These are phyloP conservation scores for Mycena sp. DNA, from an alignment of 1,284 basidiomycete genomes.

Conservation along the genomic window DNA sequence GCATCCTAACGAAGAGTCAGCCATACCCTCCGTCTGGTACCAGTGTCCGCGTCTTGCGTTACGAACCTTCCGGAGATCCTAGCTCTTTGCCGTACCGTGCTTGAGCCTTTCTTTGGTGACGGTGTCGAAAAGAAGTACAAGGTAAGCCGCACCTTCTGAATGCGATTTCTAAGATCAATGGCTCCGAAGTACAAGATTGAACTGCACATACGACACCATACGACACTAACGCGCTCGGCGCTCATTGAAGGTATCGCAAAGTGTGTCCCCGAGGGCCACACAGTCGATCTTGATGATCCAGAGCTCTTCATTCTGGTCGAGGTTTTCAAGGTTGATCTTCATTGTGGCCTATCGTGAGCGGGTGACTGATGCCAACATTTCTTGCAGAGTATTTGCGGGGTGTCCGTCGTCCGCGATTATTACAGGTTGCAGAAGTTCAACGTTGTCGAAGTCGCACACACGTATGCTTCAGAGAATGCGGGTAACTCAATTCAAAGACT, in stretches of 20 bases:
- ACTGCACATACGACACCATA: conserved; percentile 77
- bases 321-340: conserved; percentile 74
- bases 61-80: conserved; percentile 76
- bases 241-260: conserved; percentile 74
- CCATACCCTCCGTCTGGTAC: conserved; percentile 74
- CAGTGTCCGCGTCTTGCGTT: conserved; percentile 70
- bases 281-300: conserved; percentile 72
- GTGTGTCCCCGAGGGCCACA: conserved; percentile 72
- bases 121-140: conserved; percentile 55
- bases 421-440: conserved; percentile 78
- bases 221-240: conserved; percentile 61
- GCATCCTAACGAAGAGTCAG: too few relatives aligned
- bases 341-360: not conserved
- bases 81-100: conserved; percentile 61
- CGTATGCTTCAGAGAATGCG: not conserved
- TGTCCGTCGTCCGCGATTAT: conserved; percentile 77
- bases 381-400: conserved; percentile 72
- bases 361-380: not conserved
- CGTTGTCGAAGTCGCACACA: conserved; percentile 67
- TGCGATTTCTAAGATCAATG: too few relatives aligned
- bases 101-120: conserved; percentile 60
- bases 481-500: not conserved
- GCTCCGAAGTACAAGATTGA: conserved; percentile 79
- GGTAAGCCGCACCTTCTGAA: conserved; percentile 39
- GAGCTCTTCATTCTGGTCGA: conserved; percentile 80